Base-by-base conservation (phyloP, 768 basidiomycete species). In the Termitomyces sp. region DNA sequence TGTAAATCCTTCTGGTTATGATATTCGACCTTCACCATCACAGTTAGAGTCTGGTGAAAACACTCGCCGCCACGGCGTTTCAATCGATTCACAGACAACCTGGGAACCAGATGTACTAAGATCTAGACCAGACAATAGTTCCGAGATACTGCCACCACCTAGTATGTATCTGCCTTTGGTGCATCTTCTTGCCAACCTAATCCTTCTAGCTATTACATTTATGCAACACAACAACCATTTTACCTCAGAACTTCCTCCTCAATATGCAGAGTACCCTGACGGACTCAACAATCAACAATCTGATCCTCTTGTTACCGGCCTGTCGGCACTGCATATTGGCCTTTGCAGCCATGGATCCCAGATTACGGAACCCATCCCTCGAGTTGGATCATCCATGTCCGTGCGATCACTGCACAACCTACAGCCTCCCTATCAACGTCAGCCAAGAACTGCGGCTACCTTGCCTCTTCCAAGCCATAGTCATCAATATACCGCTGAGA, bases 321-420 rank as follows among this genome's bases (percentile, higher is more conserved):
- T 91, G 71, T 79, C 80, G 49, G 73, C 81, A 45, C 75, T 92
- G 71, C 79, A 74, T 54, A 72, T 91, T 60, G 73, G 71, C 56
- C 84, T 85, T 22, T 15, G 42, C 7, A 39, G 20, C 9, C 48
- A 44, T 52, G 40, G 53, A 58, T 28, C 60, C 66, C 69, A 40
- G 69, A 24, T 36, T 60, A 61, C 53, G 39, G 86, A 88, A 63
- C 81, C 83, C 49, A 71, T 86, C 15, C 78, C 80, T 59, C 81
- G 86, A 33, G 78, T 81, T 5, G 80, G 80, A 18, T 87, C 86
- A 20, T 83, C 87, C 36, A 81, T 86, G 79, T 84, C 86, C 16
- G 71, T 76, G 66, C 79, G 76, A 54, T 71, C 76, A 7, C 54
- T 65, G 33, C 70, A 73, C 59, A 67, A 70, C 44, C 39, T 68